phyloP scores from a whole-genome alignment of 345 rosid genomes.

The Eucalyptus sp. region DNA sequence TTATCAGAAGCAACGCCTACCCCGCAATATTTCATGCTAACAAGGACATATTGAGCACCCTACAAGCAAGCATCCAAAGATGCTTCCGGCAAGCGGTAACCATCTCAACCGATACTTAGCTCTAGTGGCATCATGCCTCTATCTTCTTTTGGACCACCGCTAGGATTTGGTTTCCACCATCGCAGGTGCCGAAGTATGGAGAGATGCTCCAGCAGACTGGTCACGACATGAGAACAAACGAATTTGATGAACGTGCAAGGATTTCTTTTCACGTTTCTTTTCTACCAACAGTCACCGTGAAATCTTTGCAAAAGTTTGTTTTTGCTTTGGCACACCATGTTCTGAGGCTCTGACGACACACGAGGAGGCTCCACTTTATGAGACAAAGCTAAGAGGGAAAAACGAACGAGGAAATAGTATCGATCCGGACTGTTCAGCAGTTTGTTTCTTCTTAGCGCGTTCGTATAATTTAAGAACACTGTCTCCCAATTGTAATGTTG shows the following conservation, averaged over 20 bases:
- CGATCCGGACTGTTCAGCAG: not conserved
- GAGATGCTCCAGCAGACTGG: not conserved
- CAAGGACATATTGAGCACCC: not conserved
- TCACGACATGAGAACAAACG: not conserved
- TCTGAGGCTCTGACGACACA: not conserved
- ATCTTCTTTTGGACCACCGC: not conserved
- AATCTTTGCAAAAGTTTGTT: not conserved
- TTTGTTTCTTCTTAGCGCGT: not conserved
- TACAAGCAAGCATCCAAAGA: not conserved
- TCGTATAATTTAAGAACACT: not conserved
- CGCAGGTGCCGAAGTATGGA: not conserved
- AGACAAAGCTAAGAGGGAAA: not conserved
- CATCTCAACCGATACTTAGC: not conserved
- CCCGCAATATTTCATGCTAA: not conserved
- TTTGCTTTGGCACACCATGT: not conserved
- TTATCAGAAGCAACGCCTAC: not conserved
- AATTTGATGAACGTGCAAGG: not conserved
- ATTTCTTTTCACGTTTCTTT: not conserved
- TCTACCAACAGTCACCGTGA: not conserved
- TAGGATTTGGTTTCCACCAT: not conserved
- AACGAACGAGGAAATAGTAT: not conserved
- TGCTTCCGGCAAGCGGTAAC: not conserved
- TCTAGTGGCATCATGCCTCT: not conserved
- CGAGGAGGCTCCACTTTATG: not conserved
- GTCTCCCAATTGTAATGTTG: not conserved